phyloP scores from a whole-genome alignment of 805 yeast species.

The Cyberlindnera veronae region DNA sequence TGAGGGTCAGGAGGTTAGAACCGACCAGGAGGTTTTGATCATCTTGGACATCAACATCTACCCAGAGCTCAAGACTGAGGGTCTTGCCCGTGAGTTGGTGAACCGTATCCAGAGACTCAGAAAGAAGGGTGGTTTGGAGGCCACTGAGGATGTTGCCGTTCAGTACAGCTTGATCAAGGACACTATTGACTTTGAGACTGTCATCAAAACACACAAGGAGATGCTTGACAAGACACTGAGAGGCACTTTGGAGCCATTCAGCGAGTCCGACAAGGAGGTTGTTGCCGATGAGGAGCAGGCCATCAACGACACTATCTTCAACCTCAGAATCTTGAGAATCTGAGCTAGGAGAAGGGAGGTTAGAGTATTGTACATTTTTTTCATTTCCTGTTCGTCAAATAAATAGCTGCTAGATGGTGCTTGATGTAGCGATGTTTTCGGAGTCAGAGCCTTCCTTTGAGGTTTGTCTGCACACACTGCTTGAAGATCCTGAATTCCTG shows the following conservation, averaged over 20 bases:
- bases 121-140: constrained; percentile 91
- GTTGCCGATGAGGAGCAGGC: constrained; percentile 87
- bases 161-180: constrained; percentile 66
- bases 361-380: not conserved
- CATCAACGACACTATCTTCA: constrained; percentile 75
- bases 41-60: constrained; percentile 85
- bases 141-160: constrained; percentile 91
- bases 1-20: constrained; percentile 80
- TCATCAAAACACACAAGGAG: constrained; percentile 61
- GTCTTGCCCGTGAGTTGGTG: constrained; percentile 92
- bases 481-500: constrained; percentile 13
- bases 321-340: constrained; percentile 71
- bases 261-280: constrained; percentile 43
- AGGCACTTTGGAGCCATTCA: constrained; percentile 42
- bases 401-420: not conserved
- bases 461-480: constrained; percentile 11
- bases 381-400: not conserved
- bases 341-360: constrained; percentile 20
- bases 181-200: constrained; percentile 58
- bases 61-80: constrained; percentile 88
- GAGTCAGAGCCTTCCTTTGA: constrained; percentile 2
- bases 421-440: not conserved
- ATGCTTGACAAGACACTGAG: constrained; percentile 77
- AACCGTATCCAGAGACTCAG: constrained; percentile 97
- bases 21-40: constrained; percentile 85